Evolutionary conservation across 768 basidiomycete genomes (phyloP).

Genomic region (Mycena kentingensis): DNA sequence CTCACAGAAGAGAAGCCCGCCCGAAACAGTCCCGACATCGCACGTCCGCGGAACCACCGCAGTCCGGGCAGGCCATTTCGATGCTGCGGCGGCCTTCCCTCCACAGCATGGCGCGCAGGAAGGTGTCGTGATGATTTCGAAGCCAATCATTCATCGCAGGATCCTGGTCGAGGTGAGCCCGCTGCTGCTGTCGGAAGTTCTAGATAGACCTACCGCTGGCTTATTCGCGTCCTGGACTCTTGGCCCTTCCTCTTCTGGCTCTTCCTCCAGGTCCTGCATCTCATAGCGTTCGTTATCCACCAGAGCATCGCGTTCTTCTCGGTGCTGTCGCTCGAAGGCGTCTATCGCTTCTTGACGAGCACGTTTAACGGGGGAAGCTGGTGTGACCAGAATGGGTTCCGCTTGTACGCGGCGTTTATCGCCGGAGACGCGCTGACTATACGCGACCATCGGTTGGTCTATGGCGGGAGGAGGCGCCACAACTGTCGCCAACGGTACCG

Average conservation of each 20-base stretch:
- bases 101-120: neutral
- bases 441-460: neutral
- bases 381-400: neutral
- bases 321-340: neutral
- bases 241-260: too few species aligned
- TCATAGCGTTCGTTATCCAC: too few species aligned
- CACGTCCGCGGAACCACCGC: neutral
- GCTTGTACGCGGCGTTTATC: neutral
- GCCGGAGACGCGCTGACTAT: neutral
- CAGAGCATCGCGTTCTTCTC: neutral
- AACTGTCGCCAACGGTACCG: neutral
- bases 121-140: neutral
- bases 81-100: neutral
- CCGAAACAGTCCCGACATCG: neutral
- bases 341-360: neutral
- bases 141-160: neutral
- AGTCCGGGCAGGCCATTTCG: neutral
- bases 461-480: neutral
- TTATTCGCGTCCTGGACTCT: too few species aligned
- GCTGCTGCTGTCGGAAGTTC: too few species aligned
- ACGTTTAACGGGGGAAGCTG: slow-evolving; percentile 8
- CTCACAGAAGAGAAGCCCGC: slow-evolving; percentile 2
- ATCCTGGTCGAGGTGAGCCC: too few species aligned
- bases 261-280: too few species aligned
- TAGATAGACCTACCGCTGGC: too few species aligned